Percentiles rank a stretch among this genome's conserved stretches.
Conservation (phyloP, 805 yeast species). For the Lipomyces starkeyi region DNA sequence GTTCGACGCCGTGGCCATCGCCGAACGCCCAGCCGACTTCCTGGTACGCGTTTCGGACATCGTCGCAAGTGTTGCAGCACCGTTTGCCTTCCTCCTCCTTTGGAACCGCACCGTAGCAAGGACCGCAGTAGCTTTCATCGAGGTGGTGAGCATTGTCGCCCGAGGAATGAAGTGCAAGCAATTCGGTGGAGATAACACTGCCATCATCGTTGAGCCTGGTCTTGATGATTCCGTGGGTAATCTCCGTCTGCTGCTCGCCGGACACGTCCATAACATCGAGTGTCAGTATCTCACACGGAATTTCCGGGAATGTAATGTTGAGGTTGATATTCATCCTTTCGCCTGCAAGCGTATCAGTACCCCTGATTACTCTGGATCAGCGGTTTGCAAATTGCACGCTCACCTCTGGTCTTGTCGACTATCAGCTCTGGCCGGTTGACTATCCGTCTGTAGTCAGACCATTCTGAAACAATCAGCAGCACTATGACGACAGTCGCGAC, state of each 20-base stretch:
- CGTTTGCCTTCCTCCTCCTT: slow-evolving; percentile 50
- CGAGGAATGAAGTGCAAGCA: slow-evolving; percentile 49
- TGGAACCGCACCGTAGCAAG: slow-evolving; percentile 90
- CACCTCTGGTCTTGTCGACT: slow-evolving; percentile 65
- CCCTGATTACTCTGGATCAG: neutral
- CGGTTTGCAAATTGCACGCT: neutral
- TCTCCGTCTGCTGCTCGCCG: slow-evolving; percentile 81
- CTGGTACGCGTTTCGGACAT: slow-evolving; percentile 81
- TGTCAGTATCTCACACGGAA: slow-evolving; percentile 84
- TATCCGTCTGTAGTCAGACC: slow-evolving; percentile 71
- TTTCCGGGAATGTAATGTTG: slow-evolving; percentile 79
- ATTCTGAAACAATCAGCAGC: slow-evolving; percentile 72
- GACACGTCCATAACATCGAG: slow-evolving; percentile 88
- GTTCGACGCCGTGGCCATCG: slow-evolving; percentile 86
- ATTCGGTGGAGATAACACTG: slow-evolving; percentile 50
- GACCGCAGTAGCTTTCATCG: slow-evolving; percentile 71
- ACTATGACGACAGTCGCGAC: slow-evolving; percentile 66
- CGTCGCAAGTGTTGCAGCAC: slow-evolving; percentile 89
- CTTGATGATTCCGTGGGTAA: slow-evolving; percentile 74
- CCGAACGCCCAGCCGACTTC: slow-evolving; percentile 82
- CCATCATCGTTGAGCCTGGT: slow-evolving; percentile 67
- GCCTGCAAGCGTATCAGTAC: slow-evolving; percentile 56
- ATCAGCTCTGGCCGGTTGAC: slow-evolving; percentile 81
- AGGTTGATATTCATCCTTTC: slow-evolving; percentile 76
- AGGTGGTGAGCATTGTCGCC: slow-evolving; percentile 40